These are phyloP conservation scores for Dictyophora rubrovolvata DNA, from an alignment of 768 basidiomycete species.

Conservation along the genomic window DNA sequence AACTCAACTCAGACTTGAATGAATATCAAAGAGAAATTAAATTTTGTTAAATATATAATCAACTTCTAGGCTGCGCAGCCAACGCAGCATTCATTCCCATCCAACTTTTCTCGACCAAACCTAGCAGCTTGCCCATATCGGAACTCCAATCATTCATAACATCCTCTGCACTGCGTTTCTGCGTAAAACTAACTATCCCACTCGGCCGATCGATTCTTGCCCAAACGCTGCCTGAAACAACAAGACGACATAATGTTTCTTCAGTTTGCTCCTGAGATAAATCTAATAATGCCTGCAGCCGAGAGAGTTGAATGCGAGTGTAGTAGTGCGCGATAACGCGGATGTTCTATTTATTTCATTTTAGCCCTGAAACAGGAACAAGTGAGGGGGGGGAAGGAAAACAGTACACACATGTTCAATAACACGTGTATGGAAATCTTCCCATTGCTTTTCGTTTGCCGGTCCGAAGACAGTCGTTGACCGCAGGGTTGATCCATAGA, in stretches of 20 bases:
- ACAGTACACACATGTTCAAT: constrained; percentile 78
- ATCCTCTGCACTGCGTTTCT: constrained; percentile 76
- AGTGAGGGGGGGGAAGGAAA: neutral
- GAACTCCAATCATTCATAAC: constrained; percentile 98
- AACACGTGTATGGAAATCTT: constrained; percentile 89
- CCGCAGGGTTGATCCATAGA: constrained; percentile 79
- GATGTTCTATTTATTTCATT: constrained; percentile 62
- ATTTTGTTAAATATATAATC: neutral
- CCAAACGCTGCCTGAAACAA: constrained; percentile 87
- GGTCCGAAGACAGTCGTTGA: constrained; percentile 72
- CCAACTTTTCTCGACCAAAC: constrained; percentile 97
- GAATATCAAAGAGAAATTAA: neutral
- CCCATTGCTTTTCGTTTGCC: constrained; percentile 63
- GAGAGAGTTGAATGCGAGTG: constrained; percentile 76
- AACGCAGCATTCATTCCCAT: constrained; percentile 90
- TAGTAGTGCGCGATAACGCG: constrained; percentile 93
- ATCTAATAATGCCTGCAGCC: constrained; percentile 81
- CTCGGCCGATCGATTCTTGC: constrained; percentile 89
- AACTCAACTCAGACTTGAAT: neutral
- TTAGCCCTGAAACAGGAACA: neutral
- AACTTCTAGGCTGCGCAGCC: constrained; percentile 46
- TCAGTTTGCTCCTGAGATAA: constrained; percentile 76
- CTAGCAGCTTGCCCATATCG: constrained; percentile 87
- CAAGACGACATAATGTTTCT: constrained; percentile 78
- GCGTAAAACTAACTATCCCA: constrained; percentile 81